Base-by-base conservation (phyloP, 345 rosid genomes). In the Pseudoturritis turrita region DNA sequence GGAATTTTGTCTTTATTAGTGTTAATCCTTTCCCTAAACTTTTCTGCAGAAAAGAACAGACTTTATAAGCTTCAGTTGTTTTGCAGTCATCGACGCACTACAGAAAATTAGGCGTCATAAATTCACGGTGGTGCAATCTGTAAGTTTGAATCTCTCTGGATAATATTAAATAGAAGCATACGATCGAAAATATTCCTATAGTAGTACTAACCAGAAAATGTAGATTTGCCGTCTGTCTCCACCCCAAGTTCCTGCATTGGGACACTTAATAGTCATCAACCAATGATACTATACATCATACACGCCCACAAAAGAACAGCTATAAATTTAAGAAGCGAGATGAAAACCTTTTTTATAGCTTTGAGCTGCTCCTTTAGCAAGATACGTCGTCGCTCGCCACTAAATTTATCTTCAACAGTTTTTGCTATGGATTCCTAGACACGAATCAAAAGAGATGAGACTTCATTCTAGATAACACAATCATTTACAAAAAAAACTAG, bases 321-420 rank as follows among this genome's bases (percentile, higher is more conserved):
- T 29, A 37, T 47, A 41, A 47, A 4, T 17, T n/a, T 60, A 14
- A 45, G 58, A 70, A 6, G 18, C 49, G 70, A 65, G 63, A 17
- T 17, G 39, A 39, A 47, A 58, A 92, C 98, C 98, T 89, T 87
- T 78, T 93, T 90, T 70, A 93, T 90, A 36, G 97, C 97, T 81
- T 86, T 90, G 55, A 93, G 94, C 68, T 92, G 98, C 78, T 93
- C 98, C 55, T 90, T 89, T 82, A 93, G 79, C 78, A 93, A 82
- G 77, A 81, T 83, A 25, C 87, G 94, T 0, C 90, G 85, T 63
- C 86, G 89, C 82, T 93, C 97, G 17, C 96, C 96, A 56, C 95
- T 86, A 60, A 94, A 84, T 81, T 89, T 89, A 71, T 89, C 97
- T 77, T 94, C 97, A 72, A 89, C 85, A 64, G 96, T 89, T 81